Evolutionary conservation across 345 rosid genomes (phyloP), one percentile per base, ranked within the genome.

Genomic region (Eucalyptus urophylla): DNA sequence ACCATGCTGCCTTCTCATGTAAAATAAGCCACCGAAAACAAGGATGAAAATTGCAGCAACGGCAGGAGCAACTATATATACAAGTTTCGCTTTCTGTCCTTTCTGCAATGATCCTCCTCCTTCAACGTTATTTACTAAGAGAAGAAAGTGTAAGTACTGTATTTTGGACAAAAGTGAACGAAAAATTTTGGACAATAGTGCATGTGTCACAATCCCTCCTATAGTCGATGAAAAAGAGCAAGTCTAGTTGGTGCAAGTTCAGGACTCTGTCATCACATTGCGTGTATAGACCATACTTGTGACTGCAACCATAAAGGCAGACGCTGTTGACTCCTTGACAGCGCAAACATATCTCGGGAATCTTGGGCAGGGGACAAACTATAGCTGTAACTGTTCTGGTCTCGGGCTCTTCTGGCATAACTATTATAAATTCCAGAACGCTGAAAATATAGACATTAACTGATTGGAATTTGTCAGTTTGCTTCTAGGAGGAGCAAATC

Each of bases 371-470:
- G 3, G 11, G 65, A 58, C 4, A 24, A 58, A 25, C n/a, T 11
- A 10, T 24, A 2, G 29, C 1, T 58, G n/a, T 8, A 58, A 0
- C n/a, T 0, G 4, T 25, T 25, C 4, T 58, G 29, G 65, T 58
- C 11, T 58, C 7, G 14, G 11, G 65, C 65, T 58, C 65, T 58
- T 25, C 65, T 58, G 65, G 65, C 7, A 0, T 0, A 58, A 0
- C 65, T 58, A 58, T 25, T 25, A 24, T 25, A 58, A 25, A 58
- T 58, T 58, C 29, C 24, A 58, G 13, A 58, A 58, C 6, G n/a
- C 14, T 25, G 29, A 11, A 58, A 25, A 58, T 58, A 58, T 58
- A 58, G 29, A 58, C 3, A 1, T 11, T 25, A 1, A 58, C 29
- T 24, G n/a, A 0, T 2, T 58, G 11, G 15, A 25, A 11, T 25